Conservation (phyloP, 2,329 filamentous ascomycete genomes). For the Pyrenophora graminea region DNA sequence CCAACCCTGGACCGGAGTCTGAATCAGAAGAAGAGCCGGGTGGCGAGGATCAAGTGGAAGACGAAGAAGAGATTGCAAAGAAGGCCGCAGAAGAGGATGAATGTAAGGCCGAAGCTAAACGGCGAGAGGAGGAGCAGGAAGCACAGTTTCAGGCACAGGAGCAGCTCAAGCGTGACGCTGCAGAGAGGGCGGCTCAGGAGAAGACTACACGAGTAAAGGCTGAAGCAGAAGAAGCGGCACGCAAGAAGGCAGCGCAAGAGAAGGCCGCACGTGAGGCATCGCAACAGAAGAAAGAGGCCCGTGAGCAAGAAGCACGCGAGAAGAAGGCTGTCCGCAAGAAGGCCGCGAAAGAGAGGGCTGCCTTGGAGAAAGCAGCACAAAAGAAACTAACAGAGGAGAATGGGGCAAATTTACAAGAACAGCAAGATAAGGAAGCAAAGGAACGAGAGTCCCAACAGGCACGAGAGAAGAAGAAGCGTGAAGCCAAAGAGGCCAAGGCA, state of each 20-base stretch:
- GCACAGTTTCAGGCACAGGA: neutral
- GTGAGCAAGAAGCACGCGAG: neutral
- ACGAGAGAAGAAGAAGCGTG: neutral
- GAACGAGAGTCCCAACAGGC: neutral
- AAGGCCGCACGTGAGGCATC: neutral
- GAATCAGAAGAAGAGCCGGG: neutral
- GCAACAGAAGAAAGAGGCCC: neutral
- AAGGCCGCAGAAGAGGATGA: neutral
- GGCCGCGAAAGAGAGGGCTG: neutral
- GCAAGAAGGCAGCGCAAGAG: neutral
- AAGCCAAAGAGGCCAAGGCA: neutral
- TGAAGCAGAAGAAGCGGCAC: neutral
- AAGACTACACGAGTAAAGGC: neutral
- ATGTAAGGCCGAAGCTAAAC: neutral
- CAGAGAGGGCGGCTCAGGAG: neutral
- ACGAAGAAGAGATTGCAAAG: neutral
- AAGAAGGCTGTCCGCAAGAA: conserved; percentile 3
- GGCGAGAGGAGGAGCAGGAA: neutral
- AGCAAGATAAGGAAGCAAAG: neutral
- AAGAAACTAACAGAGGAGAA: neutral
- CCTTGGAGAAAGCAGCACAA: neutral
- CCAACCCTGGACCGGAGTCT: neutral
- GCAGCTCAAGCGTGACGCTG: neutral
- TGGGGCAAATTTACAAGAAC: neutral
- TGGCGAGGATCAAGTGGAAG: neutral